Evolutionary conservation across 169 alveolate genomes (phyloP), one percentile per base, ranked within the genome.

Genomic region (Plasmodium blacklocki): DNA sequence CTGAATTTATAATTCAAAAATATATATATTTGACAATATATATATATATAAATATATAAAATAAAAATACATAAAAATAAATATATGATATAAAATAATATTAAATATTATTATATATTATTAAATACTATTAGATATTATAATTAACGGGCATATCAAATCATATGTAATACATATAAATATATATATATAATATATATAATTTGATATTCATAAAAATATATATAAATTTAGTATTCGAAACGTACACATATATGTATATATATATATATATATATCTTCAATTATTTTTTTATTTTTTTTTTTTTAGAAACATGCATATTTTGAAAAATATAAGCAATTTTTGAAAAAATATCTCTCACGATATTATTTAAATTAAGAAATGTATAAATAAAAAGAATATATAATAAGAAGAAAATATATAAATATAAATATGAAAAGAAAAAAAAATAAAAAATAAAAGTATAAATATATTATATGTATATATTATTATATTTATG

Each of bases 111-210:
- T 23, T 23, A 23, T 23, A 23, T 23, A 23, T 23, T 23, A 23
- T 23, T 23, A 23, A 23, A 23, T 23, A 23, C 26, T 23, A 23
- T 23, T 23, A 23, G 26, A 23, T 23, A 23, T 23, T 23, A 23
- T 23, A 23, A 23, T 23, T 23, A 23, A 23, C 26, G 26, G 26
- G 26, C 26, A 23, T 23, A 23, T 23, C 26, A 23, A 50, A 11
- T 50, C 59, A 14, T 1, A 50, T 14, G 59, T 50, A 50, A 14
- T 14, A 50, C 59, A 50, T 50, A 50, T 50, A 50, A 50, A 50
- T 50, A 50, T 50, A 50, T 50, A 50, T 50, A 50, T 50, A 50
- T 50, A 50, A 50, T 50, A 50, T 50, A 50, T 50, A 50, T 50
- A 50, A 0, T 50, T 50, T 11, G 18, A 50, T 14, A 50, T 50